Base-by-base conservation (phyloP, 1,284 basidiomycete species). In the Tylopilus sp. region DNA sequence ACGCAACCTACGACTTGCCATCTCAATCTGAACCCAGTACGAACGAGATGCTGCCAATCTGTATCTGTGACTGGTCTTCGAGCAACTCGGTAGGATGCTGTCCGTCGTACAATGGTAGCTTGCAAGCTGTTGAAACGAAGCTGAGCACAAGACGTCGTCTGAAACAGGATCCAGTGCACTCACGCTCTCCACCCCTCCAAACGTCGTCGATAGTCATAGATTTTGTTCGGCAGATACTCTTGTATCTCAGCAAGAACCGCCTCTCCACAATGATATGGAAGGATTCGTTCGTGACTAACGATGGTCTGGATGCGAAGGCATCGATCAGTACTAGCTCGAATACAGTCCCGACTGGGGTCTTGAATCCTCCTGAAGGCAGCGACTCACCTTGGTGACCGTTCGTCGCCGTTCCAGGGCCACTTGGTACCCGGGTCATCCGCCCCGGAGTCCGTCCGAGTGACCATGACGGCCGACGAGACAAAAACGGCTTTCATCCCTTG, bases 201-300 rank as follows among this genome's bases (percentile, higher is more conserved):
- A 73, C 44, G 66, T 75, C 63, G 33, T 68, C 62, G 18, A 74
- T 53, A 12, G 66, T 62, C 38, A 49, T 52, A 16, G 56, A 67
- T 8, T 64, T 63, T 53, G 72, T 75, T 52, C 73, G 73, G 63
- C 72, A 74, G 47, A 74, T 75, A 24, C 71, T 70, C 47, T 49
- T 72, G 64, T 75, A 77, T 52, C 67, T 16, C 0, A 74, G 19
- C 41, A 74, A 44, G 29, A 63, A 75, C 51, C 65, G 66, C 29
- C 65, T 57, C 57, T 74, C 69, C 6, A 74, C 29, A 10, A 70
- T 55, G 22, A 74, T 58, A 22, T 74, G 63, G 51, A 77, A 72
- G 3, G 53, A 19, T 1, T 69, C 62, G 3, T 66, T 65, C 32
- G 70, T 62, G 19, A 59, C n/a, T 16, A 77, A 16, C 5, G 53